Base-by-base conservation (phyloP, 768 basidiomycete species). In the Russula sp. region DNA sequence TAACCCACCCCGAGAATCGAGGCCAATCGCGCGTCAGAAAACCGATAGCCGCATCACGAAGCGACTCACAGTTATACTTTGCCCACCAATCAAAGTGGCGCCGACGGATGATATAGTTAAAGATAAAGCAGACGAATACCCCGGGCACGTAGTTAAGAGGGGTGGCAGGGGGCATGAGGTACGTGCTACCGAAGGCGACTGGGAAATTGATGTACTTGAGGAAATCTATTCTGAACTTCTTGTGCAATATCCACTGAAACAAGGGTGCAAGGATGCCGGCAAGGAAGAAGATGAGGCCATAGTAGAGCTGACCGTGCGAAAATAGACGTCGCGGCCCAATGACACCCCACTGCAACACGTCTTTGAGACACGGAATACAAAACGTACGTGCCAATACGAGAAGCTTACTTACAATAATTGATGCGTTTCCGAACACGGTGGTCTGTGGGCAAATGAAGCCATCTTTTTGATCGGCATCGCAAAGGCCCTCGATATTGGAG, bases 381-480 rank as follows among this genome's bases (percentile, higher is more conserved):
- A 22, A 57, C 0, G 5, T 20, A 5, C 24, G n/a, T 3, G 26
- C 22, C 10, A 5, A n/a, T 16, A 44, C 36, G 10, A 6, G n/a
- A 28, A 16, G 5, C 48, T 11, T 11, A 34, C 72, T 86, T 86
- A 91, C 65, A 67, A 92, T 82, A 67, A 93, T 82, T 62, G 84
- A 85, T 24, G 90, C 90, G 2, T 88, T 89, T 40, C 88, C 89
- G 72, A 92, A 92, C 9, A 90, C 87, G 65, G 85, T 78, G 6
- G 87, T 87, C 13, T 61, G 72, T 0, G 89, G 88, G 72, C 90
- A 92, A 59, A 83, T 86, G 74, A 90, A 91, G 22, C 83, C 81
- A 65, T 85, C 80, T 68, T 74, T 76, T 73, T 88, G 84, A 60
- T 76, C 64, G 6, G 77, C 70, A 14, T 68, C 68, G 72, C 89